phyloP scores from a whole-genome alignment of 768 basidiomycete genomes.

The Mrakia blollopis region DNA sequence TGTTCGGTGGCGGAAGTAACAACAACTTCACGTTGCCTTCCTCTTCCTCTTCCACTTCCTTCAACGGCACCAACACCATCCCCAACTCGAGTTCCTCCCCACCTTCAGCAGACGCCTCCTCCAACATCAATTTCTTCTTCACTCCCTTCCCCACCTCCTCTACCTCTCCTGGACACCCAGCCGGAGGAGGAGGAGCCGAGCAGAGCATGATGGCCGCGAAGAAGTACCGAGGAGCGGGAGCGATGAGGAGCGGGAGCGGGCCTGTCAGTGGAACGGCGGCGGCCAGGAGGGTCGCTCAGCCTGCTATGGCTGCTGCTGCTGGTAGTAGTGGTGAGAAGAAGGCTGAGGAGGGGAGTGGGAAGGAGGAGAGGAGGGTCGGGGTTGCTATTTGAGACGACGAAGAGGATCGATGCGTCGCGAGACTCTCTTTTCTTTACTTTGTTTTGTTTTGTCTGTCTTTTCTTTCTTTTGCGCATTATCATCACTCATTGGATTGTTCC shows the following conservation, averaged over 20 bases:
- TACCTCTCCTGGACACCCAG: too few relatives aligned
- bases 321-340: neutral
- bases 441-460: too few relatives aligned
- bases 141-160: conserved; percentile 6
- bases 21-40: neutral
- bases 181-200: neutral
- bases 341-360: neutral
- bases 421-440: too few relatives aligned
- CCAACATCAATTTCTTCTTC: conserved; percentile 18
- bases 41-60: neutral
- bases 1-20: too few relatives aligned
- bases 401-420: too few relatives aligned
- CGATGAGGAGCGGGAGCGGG: conserved; percentile 13
- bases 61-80: neutral
- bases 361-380: neutral
- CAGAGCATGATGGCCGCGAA: conserved; percentile 16
- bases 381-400: too few relatives aligned
- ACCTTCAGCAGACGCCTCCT: neutral
- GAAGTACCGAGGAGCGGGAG: conserved; percentile 9
- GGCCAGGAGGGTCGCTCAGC: neutral
- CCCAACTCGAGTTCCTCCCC: neutral
- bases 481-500: too few relatives aligned
- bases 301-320: neutral
- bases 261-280: neutral
- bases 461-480: too few relatives aligned